A percentile compares a stretch with the other conserved stretches of the same genome.
phyloP scores from a whole-genome alignment of 345 rosid species.

The Gossypium arboreum region DNA sequence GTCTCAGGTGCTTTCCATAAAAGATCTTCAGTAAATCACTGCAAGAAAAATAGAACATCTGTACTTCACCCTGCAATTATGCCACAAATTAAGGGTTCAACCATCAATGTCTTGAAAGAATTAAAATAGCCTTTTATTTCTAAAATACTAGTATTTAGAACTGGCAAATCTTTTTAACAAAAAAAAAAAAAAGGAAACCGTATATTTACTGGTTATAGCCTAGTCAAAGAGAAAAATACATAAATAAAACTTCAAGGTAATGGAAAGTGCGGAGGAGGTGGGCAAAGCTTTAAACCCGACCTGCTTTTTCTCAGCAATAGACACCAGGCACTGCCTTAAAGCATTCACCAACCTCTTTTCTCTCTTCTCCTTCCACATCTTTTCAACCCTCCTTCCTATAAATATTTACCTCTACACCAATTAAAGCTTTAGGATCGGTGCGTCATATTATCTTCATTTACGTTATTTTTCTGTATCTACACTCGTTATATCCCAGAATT shows the following conservation, averaged over 20 bases:
- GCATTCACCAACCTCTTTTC: conserved; percentile 20
- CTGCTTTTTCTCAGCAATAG: conserved; percentile 12
- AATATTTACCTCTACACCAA: not conserved
- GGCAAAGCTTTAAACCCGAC: not conserved
- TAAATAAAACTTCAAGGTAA: no score
- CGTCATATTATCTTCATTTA: not conserved
- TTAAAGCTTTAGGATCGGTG: conserved; percentile 10
- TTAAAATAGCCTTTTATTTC: not conserved
- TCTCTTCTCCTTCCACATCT: not conserved
- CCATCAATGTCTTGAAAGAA: conserved; percentile 29
- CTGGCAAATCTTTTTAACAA: not conserved
- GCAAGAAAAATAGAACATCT: no score
- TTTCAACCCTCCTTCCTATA: not conserved
- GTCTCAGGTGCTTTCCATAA: no score
- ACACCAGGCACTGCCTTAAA: conserved; percentile 23
- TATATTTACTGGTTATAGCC: not conserved
- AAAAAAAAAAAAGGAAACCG: not conserved
- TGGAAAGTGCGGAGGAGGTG: not conserved
- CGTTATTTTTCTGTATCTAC: not conserved
- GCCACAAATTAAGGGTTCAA: not conserved
- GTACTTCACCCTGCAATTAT: not conserved
- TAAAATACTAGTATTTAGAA: not conserved
- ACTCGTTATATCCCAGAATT: conserved; percentile 12
- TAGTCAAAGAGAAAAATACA: not conserved
- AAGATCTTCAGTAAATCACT: no score